phyloP scores from a whole-genome alignment of 306 rosid species.

The Lithocarpus polystachyus region DNA sequence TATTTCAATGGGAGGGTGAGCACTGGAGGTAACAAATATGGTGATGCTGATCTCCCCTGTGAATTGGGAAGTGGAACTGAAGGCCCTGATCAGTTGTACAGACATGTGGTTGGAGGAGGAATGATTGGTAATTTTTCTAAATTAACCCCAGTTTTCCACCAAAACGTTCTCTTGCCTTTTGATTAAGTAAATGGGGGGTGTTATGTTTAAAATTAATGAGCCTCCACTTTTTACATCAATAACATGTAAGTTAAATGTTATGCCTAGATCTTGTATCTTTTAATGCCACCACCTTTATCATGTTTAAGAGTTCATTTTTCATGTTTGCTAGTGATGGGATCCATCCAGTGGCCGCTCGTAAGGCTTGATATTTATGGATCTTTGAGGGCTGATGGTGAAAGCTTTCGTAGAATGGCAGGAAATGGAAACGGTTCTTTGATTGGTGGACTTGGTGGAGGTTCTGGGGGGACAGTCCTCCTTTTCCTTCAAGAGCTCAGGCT shows the following conservation, averaged over 20 bases:
- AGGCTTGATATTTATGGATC: slow-evolving; percentile 75
- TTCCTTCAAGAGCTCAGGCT: slow-evolving; percentile 91
- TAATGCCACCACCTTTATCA: background rate
- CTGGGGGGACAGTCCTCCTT: slow-evolving; percentile 96
- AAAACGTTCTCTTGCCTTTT: slow-evolving; percentile 10
- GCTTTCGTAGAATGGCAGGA: slow-evolving; percentile 53
- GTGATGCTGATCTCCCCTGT: slow-evolving; percentile 92
- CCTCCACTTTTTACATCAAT: background rate
- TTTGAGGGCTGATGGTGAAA: slow-evolving; percentile 87
- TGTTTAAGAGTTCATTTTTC: slow-evolving; percentile 18
- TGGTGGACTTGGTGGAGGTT: slow-evolving; percentile 97
- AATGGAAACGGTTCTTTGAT: slow-evolving; percentile 56
- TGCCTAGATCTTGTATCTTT: background rate
- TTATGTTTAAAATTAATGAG: background rate
- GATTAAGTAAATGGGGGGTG: slow-evolving; percentile 18
- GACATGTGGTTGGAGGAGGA: slow-evolving; percentile 87
- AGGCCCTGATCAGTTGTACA: slow-evolving; percentile 67
- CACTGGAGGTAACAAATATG: slow-evolving; percentile 81
- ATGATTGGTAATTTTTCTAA: slow-evolving; percentile 70
- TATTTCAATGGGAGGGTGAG: slow-evolving; percentile 74
- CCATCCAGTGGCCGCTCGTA: slow-evolving; percentile 91
- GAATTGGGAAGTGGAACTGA: slow-evolving; percentile 95
- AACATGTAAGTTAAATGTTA: slow-evolving; percentile 12
- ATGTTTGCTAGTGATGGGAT: slow-evolving; percentile 76
- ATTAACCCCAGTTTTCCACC: slow-evolving; percentile 6